Evolutionary conservation across 331 rosid genomes (phyloP), one percentile per base, ranked within the genome.

Genomic region (Acacia pycnantha): DNA sequence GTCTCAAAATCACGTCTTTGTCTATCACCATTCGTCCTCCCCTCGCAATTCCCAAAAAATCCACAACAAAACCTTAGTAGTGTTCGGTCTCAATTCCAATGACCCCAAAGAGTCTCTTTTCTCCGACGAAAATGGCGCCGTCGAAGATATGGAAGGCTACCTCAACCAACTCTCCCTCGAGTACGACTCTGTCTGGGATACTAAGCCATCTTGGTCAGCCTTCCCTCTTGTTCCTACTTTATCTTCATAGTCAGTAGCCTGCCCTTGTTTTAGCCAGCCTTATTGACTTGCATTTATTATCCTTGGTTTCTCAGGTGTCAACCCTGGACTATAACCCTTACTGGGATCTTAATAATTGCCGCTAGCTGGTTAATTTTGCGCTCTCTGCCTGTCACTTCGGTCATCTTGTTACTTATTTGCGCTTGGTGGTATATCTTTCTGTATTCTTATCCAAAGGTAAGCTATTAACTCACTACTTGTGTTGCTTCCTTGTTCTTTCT

Each of bases 161-260:
- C 88, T 91, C 82, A 85, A 93, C 82, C 83, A 86, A 70, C 95
- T 91, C 50, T 91, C 97, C 54, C 95, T 91, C 54, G 98, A 95
- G 70, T 91, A 95, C 76, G 99, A 93, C 77, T 90, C 98, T 58
- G 98, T 95, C 26, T 95, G 98, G 98, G 98, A 95, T 84, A 95
- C 97, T n/a, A 95, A 93, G 82, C 98, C 98, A 4, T 86, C 94
- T 78, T 92, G 98, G 97, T 95, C 61, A 86, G 85, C 78, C 58
- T 44, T 61, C 46, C n/a, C 43, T 29, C 70, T 7, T 31, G 3
- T 61, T 13, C 33, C 37, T 26, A 1, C 27, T 11, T 13, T 59
- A 59, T 59, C 4, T 22, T 24, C 8, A 6, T 53, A 18, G 26
- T 2, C 15, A 11, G 12, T 9, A 10, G 3, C 12, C 12, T 43